Percentiles rank a stretch among this genome's conserved stretches.
These are phyloP conservation scores for Meyerozyma elateridarum DNA, from an alignment of 1,139 yeast genomes.

Conservation along the genomic window DNA sequence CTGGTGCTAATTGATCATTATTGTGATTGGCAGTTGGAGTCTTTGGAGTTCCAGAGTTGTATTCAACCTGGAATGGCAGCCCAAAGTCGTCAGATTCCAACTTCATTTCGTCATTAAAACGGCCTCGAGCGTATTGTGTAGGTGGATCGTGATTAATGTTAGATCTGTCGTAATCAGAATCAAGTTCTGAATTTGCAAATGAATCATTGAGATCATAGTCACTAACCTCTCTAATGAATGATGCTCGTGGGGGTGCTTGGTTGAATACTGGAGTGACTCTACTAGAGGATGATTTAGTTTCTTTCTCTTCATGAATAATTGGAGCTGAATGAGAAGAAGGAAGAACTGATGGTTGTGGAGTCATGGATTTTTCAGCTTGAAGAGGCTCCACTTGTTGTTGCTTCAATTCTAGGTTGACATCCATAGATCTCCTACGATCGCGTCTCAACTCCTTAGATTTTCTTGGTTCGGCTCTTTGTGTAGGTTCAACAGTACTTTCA, in stretches of 20 bases:
- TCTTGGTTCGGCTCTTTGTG: too few species aligned
- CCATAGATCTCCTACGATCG: too few species aligned
- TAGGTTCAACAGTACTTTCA: too few species aligned
- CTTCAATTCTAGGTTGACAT: too few species aligned
- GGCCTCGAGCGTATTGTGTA: slow-evolving; percentile 11
- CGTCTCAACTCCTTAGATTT: too few species aligned
- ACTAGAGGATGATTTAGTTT: neutral
- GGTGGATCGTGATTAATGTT: slow-evolving; percentile 28
- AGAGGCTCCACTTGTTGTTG: too few species aligned
- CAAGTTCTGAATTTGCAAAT: slow-evolving; percentile 8
- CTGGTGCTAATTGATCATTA: neutral
- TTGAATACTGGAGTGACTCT: slow-evolving; percentile 5
- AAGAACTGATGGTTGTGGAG: too few species aligned
- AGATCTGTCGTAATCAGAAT: slow-evolving; percentile 19
- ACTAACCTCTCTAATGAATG: slow-evolving; percentile 31
- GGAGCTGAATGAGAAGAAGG: too few species aligned
- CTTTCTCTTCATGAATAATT: slow-evolving; percentile 3
- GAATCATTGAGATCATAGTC: slow-evolving; percentile 17
- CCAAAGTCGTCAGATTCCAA: slow-evolving; percentile 26
- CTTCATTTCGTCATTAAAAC: slow-evolving; percentile 30
- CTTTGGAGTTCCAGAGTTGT: slow-evolving; percentile 11
- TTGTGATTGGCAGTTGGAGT: slow-evolving; percentile 2
- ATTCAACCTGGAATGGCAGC: slow-evolving; percentile 30
- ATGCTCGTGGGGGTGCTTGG: slow-evolving; percentile 2
- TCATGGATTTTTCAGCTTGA: too few species aligned